Conservation (phyloP, 768 basidiomycete species). For the Harrya chromipes region DNA sequence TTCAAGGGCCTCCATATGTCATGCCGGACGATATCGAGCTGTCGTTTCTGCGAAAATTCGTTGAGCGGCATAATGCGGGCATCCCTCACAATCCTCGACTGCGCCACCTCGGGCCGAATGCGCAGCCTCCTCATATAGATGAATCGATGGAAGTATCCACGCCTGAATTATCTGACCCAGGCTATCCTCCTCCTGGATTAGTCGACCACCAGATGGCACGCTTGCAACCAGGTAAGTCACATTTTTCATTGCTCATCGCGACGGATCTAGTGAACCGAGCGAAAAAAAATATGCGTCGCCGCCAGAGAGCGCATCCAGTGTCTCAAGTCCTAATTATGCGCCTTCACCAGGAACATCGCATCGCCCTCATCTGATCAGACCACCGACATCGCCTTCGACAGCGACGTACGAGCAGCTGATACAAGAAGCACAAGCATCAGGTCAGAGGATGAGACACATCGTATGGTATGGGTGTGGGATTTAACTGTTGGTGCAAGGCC, state of each 20-base stretch:
- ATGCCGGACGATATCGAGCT: slow-evolving; percentile 82
- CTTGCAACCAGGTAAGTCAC: slow-evolving; percentile 32
- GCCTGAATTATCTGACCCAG: slow-evolving; percentile 34
- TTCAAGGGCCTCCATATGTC: slow-evolving; percentile 75
- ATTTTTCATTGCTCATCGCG: not conserved
- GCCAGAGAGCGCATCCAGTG: slow-evolving; percentile 27
- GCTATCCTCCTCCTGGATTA: slow-evolving; percentile 27
- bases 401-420: slow-evolving; percentile 51
- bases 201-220: slow-evolving; percentile 36
- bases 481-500: slow-evolving; percentile 38
- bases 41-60: slow-evolving; percentile 75
- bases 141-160: slow-evolving; percentile 35
- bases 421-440: slow-evolving; percentile 57
- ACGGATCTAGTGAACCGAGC: slow-evolving; percentile 1
- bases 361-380: slow-evolving; percentile 38
- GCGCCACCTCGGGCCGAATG: slow-evolving; percentile 45
- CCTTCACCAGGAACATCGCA: slow-evolving; percentile 31
- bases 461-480: not conserved
- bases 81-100: slow-evolving; percentile 80
- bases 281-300: not conserved
- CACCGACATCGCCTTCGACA: slow-evolving; percentile 50
- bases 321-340: slow-evolving; percentile 31
- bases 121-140: slow-evolving; percentile 32
- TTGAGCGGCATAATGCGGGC: slow-evolving; percentile 73
- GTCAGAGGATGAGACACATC: slow-evolving; percentile 37